These are phyloP conservation scores for Tetracladium maxilliforme DNA, from an alignment of 2,329 filamentous ascomycete species.

Conservation along the genomic window DNA sequence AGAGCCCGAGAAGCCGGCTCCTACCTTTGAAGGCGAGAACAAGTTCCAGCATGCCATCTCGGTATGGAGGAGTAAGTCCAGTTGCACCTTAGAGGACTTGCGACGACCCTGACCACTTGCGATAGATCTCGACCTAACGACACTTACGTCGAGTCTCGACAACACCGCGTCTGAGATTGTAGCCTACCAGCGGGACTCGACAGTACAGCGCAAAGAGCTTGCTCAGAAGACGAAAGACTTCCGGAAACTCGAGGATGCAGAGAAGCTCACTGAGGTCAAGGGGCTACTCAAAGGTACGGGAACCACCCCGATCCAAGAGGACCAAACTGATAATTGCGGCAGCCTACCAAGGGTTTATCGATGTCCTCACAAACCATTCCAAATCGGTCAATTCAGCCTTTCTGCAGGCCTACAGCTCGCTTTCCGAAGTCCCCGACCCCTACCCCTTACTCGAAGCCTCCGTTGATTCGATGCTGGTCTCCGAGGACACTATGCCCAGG, in stretches of 20 bases:
- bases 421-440: conserved; percentile 92
- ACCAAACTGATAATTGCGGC: conserved; percentile 4
- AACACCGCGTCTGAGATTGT: conserved; percentile 92
- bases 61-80: conserved; percentile 72
- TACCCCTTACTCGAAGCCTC: conserved; percentile 94
- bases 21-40: conserved; percentile 65
- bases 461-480: conserved; percentile 81
- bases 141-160: conserved; percentile 73
- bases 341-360: conserved; percentile 97
- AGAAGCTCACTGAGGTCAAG: conserved; percentile 81
- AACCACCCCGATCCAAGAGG: neutral
- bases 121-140: conserved; percentile 73
- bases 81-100: conserved; percentile 2
- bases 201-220: conserved; percentile 88
- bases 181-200: conserved; percentile 82
- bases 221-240: conserved; percentile 99
- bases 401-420: conserved; percentile 77
- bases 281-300: conserved; percentile 63
- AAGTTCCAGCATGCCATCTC: conserved; percentile 96
- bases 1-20: conserved; percentile 7
- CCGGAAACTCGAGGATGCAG: conserved; percentile 77
- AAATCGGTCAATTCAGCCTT: conserved; percentile 91
- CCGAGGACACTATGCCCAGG: conserved; percentile 84
- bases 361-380: conserved; percentile 88
- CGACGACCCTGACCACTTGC: conserved; percentile 6